These are phyloP conservation scores for Leersia perrieri DNA, from an alignment of 176 grass and related monocot genomes.

Conservation along the genomic window DNA sequence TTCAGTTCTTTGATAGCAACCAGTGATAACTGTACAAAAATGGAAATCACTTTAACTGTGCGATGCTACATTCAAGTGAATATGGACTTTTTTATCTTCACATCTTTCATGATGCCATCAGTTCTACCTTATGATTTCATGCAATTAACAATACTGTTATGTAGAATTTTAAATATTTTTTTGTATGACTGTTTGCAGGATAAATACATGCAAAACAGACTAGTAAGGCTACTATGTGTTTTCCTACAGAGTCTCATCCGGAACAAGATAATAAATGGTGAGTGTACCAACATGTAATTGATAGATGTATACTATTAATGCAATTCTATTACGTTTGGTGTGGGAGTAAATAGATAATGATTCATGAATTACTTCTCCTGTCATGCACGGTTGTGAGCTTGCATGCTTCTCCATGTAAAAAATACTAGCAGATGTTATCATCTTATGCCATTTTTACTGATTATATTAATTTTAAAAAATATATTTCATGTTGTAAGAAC, in stretches of 20 bases:
- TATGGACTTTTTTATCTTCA: background rate
- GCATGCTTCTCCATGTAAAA: background rate
- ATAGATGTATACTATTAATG: background rate
- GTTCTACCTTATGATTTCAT: conserved; percentile 2
- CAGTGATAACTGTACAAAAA: background rate
- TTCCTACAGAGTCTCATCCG: conserved; percentile 96
- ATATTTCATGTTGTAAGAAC: background rate
- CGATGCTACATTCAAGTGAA: background rate
- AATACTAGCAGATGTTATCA: background rate
- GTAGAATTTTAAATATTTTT: conserved; percentile 23
- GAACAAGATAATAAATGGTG: conserved; percentile 99
- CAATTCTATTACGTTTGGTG: background rate
- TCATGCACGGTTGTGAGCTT: background rate
- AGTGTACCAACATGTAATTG: conserved; percentile 30
- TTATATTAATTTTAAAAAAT: background rate
- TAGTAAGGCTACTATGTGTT: conserved; percentile 93
- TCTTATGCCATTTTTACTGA: background rate
- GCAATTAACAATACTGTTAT: conserved; percentile 1
- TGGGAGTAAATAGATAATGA: background rate
- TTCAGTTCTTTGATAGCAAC: background rate
- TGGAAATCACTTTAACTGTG: background rate
- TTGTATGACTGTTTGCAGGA: conserved; percentile 66
- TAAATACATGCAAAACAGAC: conserved; percentile 99
- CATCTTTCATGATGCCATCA: background rate
- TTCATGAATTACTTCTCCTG: background rate